Evolutionary conservation across 1,139 yeast genomes (phyloP).

Genomic region (Lodderomyces margitis): DNA sequence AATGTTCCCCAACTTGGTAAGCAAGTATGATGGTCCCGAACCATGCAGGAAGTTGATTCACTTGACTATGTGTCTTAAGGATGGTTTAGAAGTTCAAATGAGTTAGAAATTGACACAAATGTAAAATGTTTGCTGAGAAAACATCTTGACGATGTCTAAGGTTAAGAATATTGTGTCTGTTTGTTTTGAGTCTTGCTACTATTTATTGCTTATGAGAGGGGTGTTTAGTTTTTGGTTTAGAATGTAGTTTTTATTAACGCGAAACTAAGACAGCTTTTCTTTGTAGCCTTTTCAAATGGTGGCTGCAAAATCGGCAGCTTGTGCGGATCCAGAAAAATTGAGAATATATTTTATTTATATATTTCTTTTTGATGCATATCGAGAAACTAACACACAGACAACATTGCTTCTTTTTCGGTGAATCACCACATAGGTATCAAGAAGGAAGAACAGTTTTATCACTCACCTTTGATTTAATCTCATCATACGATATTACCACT

Average conservation of each 20-base stretch:
- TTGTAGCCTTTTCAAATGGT: not conserved
- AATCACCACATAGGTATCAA: no score
- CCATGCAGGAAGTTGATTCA: slow-evolving; percentile 24
- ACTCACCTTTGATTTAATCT: no score
- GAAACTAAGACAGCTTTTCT: no score
- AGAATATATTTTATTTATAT: no score
- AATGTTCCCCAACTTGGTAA: slow-evolving; percentile 30
- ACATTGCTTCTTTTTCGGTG: no score
- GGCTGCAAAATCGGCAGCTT: not conserved
- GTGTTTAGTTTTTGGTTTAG: not conserved
- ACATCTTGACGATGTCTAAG: not conserved
- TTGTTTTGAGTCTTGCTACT: not conserved
- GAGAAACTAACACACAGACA: no score
- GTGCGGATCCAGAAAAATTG: no score
- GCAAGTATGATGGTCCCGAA: slow-evolving; percentile 19
- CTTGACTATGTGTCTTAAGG: slow-evolving; percentile 28
- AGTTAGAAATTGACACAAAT: not conserved
- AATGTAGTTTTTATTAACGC: not conserved
- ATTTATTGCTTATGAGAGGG: not conserved
- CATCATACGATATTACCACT: no score
- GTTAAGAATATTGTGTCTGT: not conserved
- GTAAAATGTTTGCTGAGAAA: not conserved
- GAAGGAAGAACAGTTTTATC: no score
- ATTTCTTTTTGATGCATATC: no score
- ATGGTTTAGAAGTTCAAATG: slow-evolving; percentile 24